A percentile compares a stretch with the other conserved stretches of the same genome.
phyloP scores from a whole-genome alignment of 2,329 filamentous ascomycete genomes.

The Verticillium dahliae region DNA sequence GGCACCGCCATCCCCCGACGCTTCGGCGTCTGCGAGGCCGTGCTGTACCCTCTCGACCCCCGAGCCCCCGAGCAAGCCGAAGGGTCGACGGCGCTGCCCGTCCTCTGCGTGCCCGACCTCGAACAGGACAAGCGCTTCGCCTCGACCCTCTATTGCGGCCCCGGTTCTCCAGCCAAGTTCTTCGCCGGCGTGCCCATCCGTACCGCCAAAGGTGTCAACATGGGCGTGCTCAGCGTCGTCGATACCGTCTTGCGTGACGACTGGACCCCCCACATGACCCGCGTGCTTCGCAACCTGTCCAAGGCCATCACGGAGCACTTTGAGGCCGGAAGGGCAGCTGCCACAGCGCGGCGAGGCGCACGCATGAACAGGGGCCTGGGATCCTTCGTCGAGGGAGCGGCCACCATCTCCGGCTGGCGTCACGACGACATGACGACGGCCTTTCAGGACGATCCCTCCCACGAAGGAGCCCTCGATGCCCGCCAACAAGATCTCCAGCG shows the following conservation, averaged over 20 bases:
- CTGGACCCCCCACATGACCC: constrained; percentile 20
- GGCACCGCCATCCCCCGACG: constrained; percentile 21
- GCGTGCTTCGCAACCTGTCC: constrained; percentile 22
- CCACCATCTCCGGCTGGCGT: neutral
- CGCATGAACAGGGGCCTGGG: constrained; percentile 29
- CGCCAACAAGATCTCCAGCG: neutral
- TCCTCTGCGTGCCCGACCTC: constrained; percentile 28
- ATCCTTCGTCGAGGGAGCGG: constrained; percentile 25
- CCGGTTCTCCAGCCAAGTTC: constrained; percentile 22
- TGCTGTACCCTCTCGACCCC: constrained; percentile 7
- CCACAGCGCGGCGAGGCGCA: constrained; percentile 22
- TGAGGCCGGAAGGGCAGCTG: constrained; percentile 21
- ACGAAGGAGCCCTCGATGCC: neutral
- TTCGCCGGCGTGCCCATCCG: constrained; percentile 37
- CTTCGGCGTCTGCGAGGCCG: constrained; percentile 21
- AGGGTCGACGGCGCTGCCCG: constrained; percentile 16
- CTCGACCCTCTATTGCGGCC: constrained; percentile 16
- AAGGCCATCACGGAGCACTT: constrained; percentile 29
- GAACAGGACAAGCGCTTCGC: constrained; percentile 21
- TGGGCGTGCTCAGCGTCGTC: constrained; percentile 32
- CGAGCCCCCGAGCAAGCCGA: neutral
- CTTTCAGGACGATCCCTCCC: neutral
- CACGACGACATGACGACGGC: neutral
- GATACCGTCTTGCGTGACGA: constrained; percentile 16
- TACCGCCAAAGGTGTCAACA: constrained; percentile 32